These are phyloP conservation scores for Combretum micranthum DNA, from an alignment of 345 rosid genomes.

Conservation along the genomic window DNA sequence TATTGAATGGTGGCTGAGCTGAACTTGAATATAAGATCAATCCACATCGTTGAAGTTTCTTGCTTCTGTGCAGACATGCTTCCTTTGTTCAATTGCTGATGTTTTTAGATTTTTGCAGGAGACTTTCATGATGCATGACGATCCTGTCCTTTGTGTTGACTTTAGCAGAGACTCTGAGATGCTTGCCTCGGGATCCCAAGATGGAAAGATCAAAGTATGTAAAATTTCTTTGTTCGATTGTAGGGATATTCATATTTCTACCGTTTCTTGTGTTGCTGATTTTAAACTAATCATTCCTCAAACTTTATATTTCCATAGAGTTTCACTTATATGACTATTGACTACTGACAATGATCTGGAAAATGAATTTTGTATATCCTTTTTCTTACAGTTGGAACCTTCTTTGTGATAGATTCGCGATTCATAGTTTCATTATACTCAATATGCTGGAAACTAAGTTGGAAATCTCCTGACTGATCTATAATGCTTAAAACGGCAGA, in stretches of 20 bases:
- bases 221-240: background rate
- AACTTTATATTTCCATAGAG: background rate
- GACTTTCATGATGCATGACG: constrained; percentile 99
- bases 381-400: too few relatives aligned
- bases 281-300: background rate
- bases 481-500: too few relatives aligned
- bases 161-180: constrained; percentile 97
- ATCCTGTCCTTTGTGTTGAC: constrained; percentile 90
- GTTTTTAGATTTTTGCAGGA: constrained; percentile 47
- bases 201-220: constrained; percentile 92
- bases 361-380: too few relatives aligned
- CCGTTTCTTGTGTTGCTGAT: too few relatives aligned
- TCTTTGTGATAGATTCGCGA: too few relatives aligned
- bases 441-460: too few relatives aligned
- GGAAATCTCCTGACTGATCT: too few relatives aligned
- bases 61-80: background rate
- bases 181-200: constrained; percentile 94
- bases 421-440: too few relatives aligned
- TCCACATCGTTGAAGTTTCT: background rate
- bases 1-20: too few relatives aligned
- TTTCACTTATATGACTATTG: background rate
- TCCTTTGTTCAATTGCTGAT: constrained; percentile 7
- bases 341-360: too few relatives aligned
- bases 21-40: too few relatives aligned
- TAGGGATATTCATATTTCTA: background rate